A percentile compares a stretch with the other conserved stretches of the same genome.
Evolutionary conservation across 2,329 filamentous ascomycete species (phyloP).

Genomic region (Mycocentrospora acerina): DNA sequence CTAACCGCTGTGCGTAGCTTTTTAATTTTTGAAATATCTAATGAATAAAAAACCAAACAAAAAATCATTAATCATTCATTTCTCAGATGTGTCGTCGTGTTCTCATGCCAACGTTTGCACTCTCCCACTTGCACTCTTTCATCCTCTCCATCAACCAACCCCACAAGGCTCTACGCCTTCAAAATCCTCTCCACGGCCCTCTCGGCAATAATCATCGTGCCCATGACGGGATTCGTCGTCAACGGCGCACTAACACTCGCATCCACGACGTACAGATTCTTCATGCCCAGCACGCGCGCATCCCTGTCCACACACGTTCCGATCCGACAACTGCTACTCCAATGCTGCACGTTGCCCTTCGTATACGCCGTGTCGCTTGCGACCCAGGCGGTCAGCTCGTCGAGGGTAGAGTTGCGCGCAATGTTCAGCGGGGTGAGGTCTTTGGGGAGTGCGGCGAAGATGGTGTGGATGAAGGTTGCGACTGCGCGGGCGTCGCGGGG

Average conservation of each 20-base stretch:
- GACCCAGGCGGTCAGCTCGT: slow-evolving; percentile 54
- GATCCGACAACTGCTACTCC: slow-evolving; percentile 56
- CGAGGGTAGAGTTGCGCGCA: slow-evolving; percentile 47
- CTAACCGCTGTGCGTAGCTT: too few relatives aligned
- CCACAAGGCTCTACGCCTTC: too few relatives aligned
- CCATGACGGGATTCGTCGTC: slow-evolving; percentile 58
- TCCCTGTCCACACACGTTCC: slow-evolving; percentile 52
- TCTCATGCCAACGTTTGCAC: too few relatives aligned
- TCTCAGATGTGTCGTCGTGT: too few relatives aligned
- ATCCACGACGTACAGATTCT: slow-evolving; percentile 56
- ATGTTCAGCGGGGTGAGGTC: slow-evolving; percentile 54
- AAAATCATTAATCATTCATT: too few relatives aligned
- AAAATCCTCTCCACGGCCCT: slow-evolving; percentile 54
- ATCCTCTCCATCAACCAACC: slow-evolving; percentile 9
- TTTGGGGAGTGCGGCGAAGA: slow-evolving; percentile 51
- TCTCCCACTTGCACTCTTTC: too few relatives aligned
- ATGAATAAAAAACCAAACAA: too few relatives aligned
- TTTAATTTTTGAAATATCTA: too few relatives aligned
- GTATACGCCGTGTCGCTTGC: slow-evolving; percentile 53
- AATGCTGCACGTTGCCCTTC: slow-evolving; percentile 55
- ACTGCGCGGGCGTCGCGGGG: slow-evolving; percentile 52
- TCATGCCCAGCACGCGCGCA: slow-evolving; percentile 51
- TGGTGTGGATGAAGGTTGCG: slow-evolving; percentile 52
- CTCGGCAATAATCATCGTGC: slow-evolving; percentile 57
- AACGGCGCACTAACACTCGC: slow-evolving; percentile 53